Base-by-base conservation (phyloP, 345 rosid genomes). In the Adansonia digitata region DNA sequence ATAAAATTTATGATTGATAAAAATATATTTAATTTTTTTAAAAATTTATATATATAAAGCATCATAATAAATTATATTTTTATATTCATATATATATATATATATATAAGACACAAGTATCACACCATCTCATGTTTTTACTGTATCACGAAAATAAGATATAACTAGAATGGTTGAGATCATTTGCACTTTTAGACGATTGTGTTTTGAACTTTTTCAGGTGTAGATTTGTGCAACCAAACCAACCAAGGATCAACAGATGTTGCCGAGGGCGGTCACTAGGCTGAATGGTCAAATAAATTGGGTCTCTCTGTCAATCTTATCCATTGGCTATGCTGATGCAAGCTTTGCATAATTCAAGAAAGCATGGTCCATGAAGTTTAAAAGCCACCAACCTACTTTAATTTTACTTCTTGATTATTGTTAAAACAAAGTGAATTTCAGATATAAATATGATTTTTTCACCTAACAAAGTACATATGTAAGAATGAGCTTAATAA, bases 241-340 rank as follows among this genome's bases (percentile, higher is more conserved):
- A 42, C 53, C 69, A 66, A 42, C 51, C 31, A 26, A 67, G 72
- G 34, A 29, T 71, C 62, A 35, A 71, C 52, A 71, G 26, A 5
- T 52, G 62, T 49, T 18, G 61, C 46, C 35, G n/a, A 34, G 45
- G 60, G 14, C 5, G 57, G 59, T 49, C 29, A 14, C 18, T 71
- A 34, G 63, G 51, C 27, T 15, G 68, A 62, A 57, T 59, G 56
- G 42, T 17, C 76, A 43, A 60, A 26, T 43, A 31, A 14, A 29
- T 43, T 45, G 27, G 27, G 29, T 17, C 57, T 1, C 27, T 59
- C 43, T 73, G 29, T 60, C 68, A 45, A 40, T 60, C 43, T 43
- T 73, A 73, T 73, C 76, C 57, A 60, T 53, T 71, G 74, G 63
- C 74, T 55, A 71, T 37, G 63, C 52, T 71, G 49, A 40, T 39